Evolutionary conservation across 129 eudicot genomes (phyloP), one percentile per base, ranked within the genome.

Genomic region (Mikania micrantha): DNA sequence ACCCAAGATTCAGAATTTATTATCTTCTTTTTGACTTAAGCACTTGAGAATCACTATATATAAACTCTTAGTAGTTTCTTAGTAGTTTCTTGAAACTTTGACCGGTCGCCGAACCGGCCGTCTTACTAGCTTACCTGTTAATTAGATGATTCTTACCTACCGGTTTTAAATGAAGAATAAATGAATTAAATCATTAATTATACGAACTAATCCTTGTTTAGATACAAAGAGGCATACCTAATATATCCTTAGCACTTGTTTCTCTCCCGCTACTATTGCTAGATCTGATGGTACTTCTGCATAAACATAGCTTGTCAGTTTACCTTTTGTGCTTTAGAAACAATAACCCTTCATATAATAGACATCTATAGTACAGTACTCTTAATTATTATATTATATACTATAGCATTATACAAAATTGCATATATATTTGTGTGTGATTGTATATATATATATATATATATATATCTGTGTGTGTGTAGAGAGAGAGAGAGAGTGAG

Each of bases 251-350:
- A 24, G 22, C 54, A 16, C 54, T 47, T 9, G 29, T 50, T 50
- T n/a, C n/a, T 21, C 59, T 50, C 66, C 62, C n/a, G 11, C 67
- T 66, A 20, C 47, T 56, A 40, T 12, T 73, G 63, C 52, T 74
- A 75, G 83, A 85, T 82, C 88, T 82, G 84, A 68, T 76, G 72
- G 53, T 62, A n/a, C n/a, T n/a, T 21, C 74, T 75, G 75, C 80
- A 79, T 83, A 81, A 74, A 74, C 72, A 71, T 66, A 65, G 60
- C 75, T 50, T 53, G 67, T 69, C 71, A 69, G 48, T 64, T 45
- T 74, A 80, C 70, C 78, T 80, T 85, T 77, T 77, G 66, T 27
- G 34, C 38, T 56, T 25, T 66, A 29, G 21, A 44, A 44, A 12
- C 47, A 70, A 40, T 39, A 70, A 70, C 57, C 48, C n/a, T 53